Evolutionary conservation across 257 asterid genomes (phyloP), one percentile per base, ranked within the genome.

Genomic region (Lycium barbarum): DNA sequence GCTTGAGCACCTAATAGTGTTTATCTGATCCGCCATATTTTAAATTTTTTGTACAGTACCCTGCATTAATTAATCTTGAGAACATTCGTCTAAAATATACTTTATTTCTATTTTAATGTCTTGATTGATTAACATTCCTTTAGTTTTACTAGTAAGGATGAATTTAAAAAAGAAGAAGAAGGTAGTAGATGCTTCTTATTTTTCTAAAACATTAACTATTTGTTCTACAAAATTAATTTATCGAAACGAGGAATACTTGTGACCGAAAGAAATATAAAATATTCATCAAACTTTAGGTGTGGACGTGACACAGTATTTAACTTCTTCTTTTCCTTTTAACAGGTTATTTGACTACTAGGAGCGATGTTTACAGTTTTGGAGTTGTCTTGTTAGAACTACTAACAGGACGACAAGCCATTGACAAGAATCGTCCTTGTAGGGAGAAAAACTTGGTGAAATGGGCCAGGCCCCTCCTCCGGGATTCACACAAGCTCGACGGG

Each of bases 301-400:
- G 33, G 33, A 26, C 0, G 1, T 26, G 33, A 26, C 33, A 26
- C 33, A 26, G 33, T 12, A 12, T 33, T 12, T 45, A 0, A 73
- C 11, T 47, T 45, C 20, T 22, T 17, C 6, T 61, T 78, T 20
- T 26, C 13, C 81, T 84, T n/a, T 49, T 66, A 17, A 17, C 86
- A 95, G 98, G 98, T 33, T 97, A 91, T 82, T 89, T 94, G 89
- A 93, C 99, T 63, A 89, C 90, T 10, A 89, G 78, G 94, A 93
- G 88, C 49, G 99, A 95, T 40, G 95, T 94, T 0, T 95, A 95
- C 26, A 88, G 98, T 63, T 95, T 89, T 18, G 98, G 98, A 10
- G 98, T 95, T 3, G 98, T 94, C 9, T 84, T 95, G 4, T 83
- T 95, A 7, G 99, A 94, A 85, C 70, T 94, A 58, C 86, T 95